phyloP scores from a whole-genome alignment of 176 grass and related monocot genomes.

The Ampelocalamus luodianensis region DNA sequence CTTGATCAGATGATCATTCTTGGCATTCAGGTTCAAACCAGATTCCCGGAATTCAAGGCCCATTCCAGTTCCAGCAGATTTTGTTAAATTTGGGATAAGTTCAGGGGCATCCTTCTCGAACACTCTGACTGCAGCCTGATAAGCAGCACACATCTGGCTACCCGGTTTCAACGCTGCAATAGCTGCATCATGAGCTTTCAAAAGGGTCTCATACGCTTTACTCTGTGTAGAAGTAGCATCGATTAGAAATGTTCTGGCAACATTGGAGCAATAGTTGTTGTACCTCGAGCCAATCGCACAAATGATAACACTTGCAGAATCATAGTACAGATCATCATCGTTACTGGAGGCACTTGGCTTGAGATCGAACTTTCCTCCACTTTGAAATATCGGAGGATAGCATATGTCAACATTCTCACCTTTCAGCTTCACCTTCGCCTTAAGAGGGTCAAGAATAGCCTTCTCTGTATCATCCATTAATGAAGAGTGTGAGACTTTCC shows the following conservation, averaged over 20 bases:
- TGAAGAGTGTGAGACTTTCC: conserved; percentile 73
- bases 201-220: conserved; percentile 81
- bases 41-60: conserved; percentile 94
- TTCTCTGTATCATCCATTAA: conserved; percentile 94
- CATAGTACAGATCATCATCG: conserved; percentile 82
- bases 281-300: conserved; percentile 86
- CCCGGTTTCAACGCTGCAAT: conserved; percentile 65
- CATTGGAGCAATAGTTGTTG: conserved; percentile 89
- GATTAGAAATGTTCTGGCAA: conserved; percentile 88
- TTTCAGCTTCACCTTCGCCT: conserved; percentile 85
- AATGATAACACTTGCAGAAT: conserved; percentile 86
- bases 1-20: conserved; percentile 69
- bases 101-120: conserved; percentile 79
- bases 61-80: conserved; percentile 85
- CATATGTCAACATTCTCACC: conserved; percentile 95
- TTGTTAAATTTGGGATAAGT: conserved; percentile 72
- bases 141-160: conserved; percentile 66
- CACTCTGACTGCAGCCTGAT: conserved; percentile 63
- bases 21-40: conserved; percentile 73
- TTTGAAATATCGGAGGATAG: conserved; percentile 92
- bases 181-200: conserved; percentile 91
- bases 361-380: conserved; percentile 92
- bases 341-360: conserved; percentile 85
- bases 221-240: conserved; percentile 67
- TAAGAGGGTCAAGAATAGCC: conserved; percentile 80